Evolutionary conservation across 2,329 filamentous ascomycete genomes (phyloP).

Genomic region (Verticillium zaregamsianum): DNA sequence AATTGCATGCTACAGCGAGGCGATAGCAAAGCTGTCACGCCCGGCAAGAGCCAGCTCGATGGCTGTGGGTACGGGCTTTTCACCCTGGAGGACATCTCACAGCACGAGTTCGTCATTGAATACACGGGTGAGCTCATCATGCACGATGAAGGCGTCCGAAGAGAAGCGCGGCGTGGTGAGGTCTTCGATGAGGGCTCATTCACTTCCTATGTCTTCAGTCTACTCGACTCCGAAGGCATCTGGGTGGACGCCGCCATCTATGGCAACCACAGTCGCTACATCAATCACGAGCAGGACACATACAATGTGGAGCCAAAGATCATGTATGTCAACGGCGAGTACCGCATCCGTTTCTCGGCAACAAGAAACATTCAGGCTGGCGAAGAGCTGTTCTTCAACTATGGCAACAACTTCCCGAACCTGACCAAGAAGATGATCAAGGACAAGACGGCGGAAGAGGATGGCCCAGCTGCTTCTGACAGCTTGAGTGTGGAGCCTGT

Average conservation of each 20-base stretch:
- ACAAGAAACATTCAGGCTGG: conserved; percentile 62
- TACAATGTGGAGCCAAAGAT: conserved; percentile 60
- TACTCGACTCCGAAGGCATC: conserved; percentile 56
- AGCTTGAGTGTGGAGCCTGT: background rate
- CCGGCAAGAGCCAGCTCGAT: conserved; percentile 66
- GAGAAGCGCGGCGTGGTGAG: conserved; percentile 57
- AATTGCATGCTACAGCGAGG: conserved; percentile 71
- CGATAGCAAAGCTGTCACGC: conserved; percentile 58
- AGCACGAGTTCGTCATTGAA: conserved; percentile 73
- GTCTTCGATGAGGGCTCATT: conserved; percentile 58
- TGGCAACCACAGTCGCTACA: conserved; percentile 78
- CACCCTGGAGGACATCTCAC: conserved; percentile 60
- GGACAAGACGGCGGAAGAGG: conserved; percentile 28
- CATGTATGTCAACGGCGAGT: conserved; percentile 69
- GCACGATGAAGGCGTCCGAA: conserved; percentile 63
- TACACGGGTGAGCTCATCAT: conserved; percentile 77
- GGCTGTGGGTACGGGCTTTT: conserved; percentile 73
- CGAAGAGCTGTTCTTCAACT: conserved; percentile 79
- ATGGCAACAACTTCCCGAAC: conserved; percentile 66
- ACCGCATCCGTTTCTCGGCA: conserved; percentile 72
- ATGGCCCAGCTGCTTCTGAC: conserved; percentile 4
- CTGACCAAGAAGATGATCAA: conserved; percentile 49
- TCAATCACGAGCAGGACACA: conserved; percentile 66
- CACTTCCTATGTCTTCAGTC: conserved; percentile 61
- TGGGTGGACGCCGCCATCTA: conserved; percentile 73